Evolutionary conservation across 306 rosid species (phyloP), one percentile per base, ranked within the genome.

Genomic region (Spatholobus suberectus): DNA sequence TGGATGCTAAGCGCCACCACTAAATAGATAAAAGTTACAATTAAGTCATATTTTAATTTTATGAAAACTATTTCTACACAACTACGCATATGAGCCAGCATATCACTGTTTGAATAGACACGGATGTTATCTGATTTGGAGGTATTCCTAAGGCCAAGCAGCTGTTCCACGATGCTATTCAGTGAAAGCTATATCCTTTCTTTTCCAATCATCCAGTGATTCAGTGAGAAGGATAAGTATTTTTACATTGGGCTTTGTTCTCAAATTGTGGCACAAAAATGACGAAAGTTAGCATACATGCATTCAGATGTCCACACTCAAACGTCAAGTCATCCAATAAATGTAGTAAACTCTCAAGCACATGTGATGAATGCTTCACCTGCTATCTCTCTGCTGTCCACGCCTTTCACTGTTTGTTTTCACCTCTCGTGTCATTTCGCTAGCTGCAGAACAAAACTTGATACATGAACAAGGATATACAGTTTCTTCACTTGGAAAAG

Each of bases 191-290:
- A 78, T 44, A 66, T 71, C 76, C 85, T 76, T 83, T 73, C 77
- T 43, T 86, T 88, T 84, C 85, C 74, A 69, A 78, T 73, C 79
- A 83, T 47, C 35, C 84, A 40, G 70, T 65, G 83, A 73, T 29
- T 32, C 68, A 70, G 80, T 57, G 74, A 79, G 66, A n/a, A n/a
- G n/a, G n/a, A n/a, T n/a, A 67, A 49, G 75, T 23, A 78, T 47
- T 61, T 18, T 69, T 68, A 61, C 40, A 52, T 73, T 75, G 77
- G 82, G 82, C 32, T 85, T 82, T 51, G 49, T 61, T 71, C 82
- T 71, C 51, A 67, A 77, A 73, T 10, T 26, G 66, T 77, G 13
- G 70, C 77, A 73, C 80, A 41, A 73, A 61, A 73, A 84, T 81
- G 78, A 73, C 77, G 70, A 66, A 69, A 80, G 32, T 23, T 44